Evolutionary conservation across 768 basidiomycete species (phyloP).

Genomic region (Leccinellum luteum): DNA sequence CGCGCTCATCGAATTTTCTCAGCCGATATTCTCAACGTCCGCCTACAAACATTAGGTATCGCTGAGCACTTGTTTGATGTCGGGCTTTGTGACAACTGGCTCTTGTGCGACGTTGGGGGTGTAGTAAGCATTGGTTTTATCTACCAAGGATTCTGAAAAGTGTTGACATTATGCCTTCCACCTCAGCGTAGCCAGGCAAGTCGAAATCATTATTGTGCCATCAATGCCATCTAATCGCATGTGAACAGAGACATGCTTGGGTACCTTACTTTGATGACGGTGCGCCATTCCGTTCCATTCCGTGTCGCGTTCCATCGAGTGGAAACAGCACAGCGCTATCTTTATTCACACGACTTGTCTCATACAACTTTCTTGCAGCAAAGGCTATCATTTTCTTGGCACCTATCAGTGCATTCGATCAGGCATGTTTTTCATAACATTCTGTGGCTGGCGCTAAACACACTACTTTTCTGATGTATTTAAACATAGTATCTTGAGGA

Average conservation of each 20-base stretch:
- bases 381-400: slow-evolving; percentile 86
- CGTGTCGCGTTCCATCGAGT: slow-evolving; percentile 7
- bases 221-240: slow-evolving; percentile 15
- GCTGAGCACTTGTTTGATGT: slow-evolving; percentile 75
- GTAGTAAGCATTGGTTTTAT: slow-evolving; percentile 48
- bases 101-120: slow-evolving; percentile 81
- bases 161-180: slow-evolving; percentile 8
- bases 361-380: slow-evolving; percentile 39
- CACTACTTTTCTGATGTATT: slow-evolving; percentile 12
- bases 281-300: slow-evolving; percentile 32
- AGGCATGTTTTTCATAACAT: slow-evolving; percentile 44
- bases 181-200: slow-evolving; percentile 60
- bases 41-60: slow-evolving; percentile 77
- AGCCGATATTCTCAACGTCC: slow-evolving; percentile 80
- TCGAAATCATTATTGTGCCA: slow-evolving; percentile 8
- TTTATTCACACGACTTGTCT: slow-evolving; percentile 6
- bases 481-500: slow-evolving; percentile 70
- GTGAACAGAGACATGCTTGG: slow-evolving; percentile 69
- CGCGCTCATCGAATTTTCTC: slow-evolving; percentile 5
- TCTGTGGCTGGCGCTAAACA: not conserved
- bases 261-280: slow-evolving; percentile 85
- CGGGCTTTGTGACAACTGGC: slow-evolving; percentile 68
- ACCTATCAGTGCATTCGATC: slow-evolving; percentile 85
- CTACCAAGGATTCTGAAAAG: not conserved
- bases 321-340: slow-evolving; percentile 19